Base-by-base conservation (phyloP, 176 grass and related monocot genomes). In the Triticum urartu region DNA sequence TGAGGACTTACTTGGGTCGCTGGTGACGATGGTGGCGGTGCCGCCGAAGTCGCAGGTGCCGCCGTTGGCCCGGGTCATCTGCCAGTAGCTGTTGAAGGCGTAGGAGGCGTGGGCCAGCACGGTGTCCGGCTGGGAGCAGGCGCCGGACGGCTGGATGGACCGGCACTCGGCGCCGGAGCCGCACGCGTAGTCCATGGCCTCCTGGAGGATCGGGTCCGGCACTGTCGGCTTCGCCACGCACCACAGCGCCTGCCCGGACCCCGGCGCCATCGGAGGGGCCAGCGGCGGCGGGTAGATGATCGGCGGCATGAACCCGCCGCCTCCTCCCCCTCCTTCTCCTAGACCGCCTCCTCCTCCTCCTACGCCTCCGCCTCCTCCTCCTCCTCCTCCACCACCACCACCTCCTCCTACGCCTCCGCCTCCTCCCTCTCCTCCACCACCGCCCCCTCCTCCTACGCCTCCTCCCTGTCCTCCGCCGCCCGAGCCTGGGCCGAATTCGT, bases 81-180 rank as follows among this genome's bases (percentile, higher is more conserved):
- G 95, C 92, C 92, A 94, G 74, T 88, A 93, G 90, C 91, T 93
- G 78, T 97, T 97, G 89, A 97, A 94, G n/a, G 95, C 92, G 81
- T 82, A 94, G 33, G 92, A 94, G 6, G 92, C 95, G 63, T 97
- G 95, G 3, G 92, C 91, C 18, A 97, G 82, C 60, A 97, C 77
- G 43, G 92, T 97, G 64, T 93, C 62, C 18, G 95, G 95, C 84
- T 88, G 84, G 89, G 87, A 94, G 79, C 95, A 97, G 7, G 84
- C 47, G 25, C 95, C 95, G 33, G 11, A 79, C 11, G 92, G 77
- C 81, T 67, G 67, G 62, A 97, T 89, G 11, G 89, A 89, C 8
- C 74, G 77, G 92, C 95, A 97, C 61, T 88, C 85, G n/a, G 87
- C 92, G 42, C 95, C 95, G 4, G 87, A 79, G 6, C 87, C 89